These are phyloP conservation scores for Przewalskia tangutica DNA, from an alignment of 257 asterid genomes.

Conservation along the genomic window DNA sequence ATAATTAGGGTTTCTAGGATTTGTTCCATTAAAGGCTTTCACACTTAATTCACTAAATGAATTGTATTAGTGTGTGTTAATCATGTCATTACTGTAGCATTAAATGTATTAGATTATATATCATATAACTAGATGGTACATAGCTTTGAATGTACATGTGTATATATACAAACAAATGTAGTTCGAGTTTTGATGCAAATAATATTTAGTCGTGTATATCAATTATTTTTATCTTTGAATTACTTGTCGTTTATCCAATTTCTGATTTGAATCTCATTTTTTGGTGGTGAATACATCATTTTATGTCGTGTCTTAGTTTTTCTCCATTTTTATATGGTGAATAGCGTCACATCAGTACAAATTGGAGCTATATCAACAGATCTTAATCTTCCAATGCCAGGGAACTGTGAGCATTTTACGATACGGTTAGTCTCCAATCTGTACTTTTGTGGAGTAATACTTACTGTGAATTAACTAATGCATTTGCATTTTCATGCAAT, in stretches of 20 bases:
- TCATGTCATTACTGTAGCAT: background rate
- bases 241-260: background rate
- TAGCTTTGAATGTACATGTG: background rate
- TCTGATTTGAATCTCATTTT: slow-evolving; percentile 14
- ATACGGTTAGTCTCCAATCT: slow-evolving; percentile 41
- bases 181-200: background rate
- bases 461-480: too few relatives aligned
- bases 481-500: background rate
- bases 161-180: background rate
- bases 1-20: slow-evolving; percentile 40
- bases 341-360: slow-evolving; percentile 7
- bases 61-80: background rate
- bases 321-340: slow-evolving; percentile 30
- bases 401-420: slow-evolving; percentile 40
- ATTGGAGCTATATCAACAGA: slow-evolving; percentile 42
- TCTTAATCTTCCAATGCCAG: slow-evolving; percentile 23
- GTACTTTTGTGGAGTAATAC: too few relatives aligned
- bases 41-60: background rate
- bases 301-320: background rate
- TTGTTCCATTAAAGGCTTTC: background rate
- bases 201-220: background rate
- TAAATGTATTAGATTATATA: background rate
- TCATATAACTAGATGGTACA: background rate
- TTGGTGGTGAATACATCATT: background rate
- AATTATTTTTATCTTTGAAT: background rate